Evolutionary conservation across 306 rosid genomes (phyloP), one percentile per base, ranked within the genome.

Genomic region (Corylus avellana): DNA sequence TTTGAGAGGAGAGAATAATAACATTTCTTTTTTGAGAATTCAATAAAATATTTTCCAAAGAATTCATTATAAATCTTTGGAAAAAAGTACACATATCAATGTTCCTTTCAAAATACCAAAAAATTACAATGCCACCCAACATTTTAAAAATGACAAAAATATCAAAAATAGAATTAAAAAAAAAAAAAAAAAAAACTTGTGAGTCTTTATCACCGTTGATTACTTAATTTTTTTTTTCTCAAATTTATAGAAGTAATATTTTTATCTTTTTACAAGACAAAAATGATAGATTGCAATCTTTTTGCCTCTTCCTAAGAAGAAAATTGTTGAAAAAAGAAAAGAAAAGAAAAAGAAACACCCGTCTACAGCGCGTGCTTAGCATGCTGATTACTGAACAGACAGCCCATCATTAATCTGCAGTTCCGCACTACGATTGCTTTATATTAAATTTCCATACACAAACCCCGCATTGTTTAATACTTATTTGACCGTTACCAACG

Each of bases 301-400:
- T 39, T 39, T 0, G 44, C 44, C 5, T 39, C 44, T 12, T 12
- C 12, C 8, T 59, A 3, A 25, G 7, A 8, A 59, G 4, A 59
- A 67, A 17, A 70, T 11, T 16, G 1, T 20, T 27, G 0, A 39
- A 44, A 22, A 68, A 6, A 1, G 0, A 18, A 74, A 22, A 22
- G 25, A 22, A 22, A 48, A 11, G 4, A 2, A 12, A 13, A 71
- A 71, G 39, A 29, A 12, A 62, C 72, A 3, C 51, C 32, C 72
- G 72, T 54, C 77, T 80, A 68, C 56, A 72, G 81, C 84, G 92
- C 97, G 83, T 87, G 97, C 90, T 47, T n/a, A 68, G 82, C 75
- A 76, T 73, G 86, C 75, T 74, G 83, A 83, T 75, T 72, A 84
- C 84, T 78, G 88, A 77, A 85, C 42, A 82, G 83, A 77, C 74